These are phyloP conservation scores for Solanum etuberosum DNA, from an alignment of 257 asterid genomes.

Conservation along the genomic window DNA sequence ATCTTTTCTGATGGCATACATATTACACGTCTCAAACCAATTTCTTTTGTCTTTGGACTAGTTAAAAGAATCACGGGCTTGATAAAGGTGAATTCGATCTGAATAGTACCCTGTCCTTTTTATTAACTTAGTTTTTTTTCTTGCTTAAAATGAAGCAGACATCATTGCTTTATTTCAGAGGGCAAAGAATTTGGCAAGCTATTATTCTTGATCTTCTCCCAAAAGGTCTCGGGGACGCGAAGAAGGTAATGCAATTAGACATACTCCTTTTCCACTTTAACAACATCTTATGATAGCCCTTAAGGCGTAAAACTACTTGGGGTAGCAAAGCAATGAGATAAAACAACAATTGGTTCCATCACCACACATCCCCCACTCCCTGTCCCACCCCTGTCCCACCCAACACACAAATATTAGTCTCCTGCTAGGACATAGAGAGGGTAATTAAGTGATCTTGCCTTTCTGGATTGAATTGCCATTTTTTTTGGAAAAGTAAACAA, in stretches of 20 bases:
- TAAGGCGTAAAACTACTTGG: background rate
- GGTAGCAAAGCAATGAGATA: background rate
- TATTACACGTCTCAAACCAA: background rate
- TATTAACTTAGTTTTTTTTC: background rate
- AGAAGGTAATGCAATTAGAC: constrained; percentile 36
- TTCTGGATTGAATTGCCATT: background rate
- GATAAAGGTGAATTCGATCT: background rate
- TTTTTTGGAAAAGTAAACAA: background rate
- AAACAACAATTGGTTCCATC: background rate
- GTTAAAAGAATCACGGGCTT: background rate
- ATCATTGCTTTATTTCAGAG: constrained; percentile 81
- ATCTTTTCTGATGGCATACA: background rate
- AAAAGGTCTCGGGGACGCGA: constrained; percentile 60
- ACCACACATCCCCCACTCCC: background rate
- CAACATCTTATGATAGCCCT: background rate
- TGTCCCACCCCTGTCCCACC: background rate
- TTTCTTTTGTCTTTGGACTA: background rate
- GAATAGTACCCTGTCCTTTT: background rate
- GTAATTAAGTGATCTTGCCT: background rate
- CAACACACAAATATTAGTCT: background rate
- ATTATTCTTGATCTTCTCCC: constrained; percentile 79
- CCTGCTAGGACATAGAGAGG: background rate
- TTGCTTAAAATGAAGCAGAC: constrained; percentile 45
- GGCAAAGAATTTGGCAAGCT: constrained; percentile 85
- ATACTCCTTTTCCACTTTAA: background rate